Percentiles rank a stretch among this genome's conserved stretches.
These are phyloP conservation scores for Boletus smithii DNA, from an alignment of 1,284 basidiomycete species.

Conservation along the genomic window DNA sequence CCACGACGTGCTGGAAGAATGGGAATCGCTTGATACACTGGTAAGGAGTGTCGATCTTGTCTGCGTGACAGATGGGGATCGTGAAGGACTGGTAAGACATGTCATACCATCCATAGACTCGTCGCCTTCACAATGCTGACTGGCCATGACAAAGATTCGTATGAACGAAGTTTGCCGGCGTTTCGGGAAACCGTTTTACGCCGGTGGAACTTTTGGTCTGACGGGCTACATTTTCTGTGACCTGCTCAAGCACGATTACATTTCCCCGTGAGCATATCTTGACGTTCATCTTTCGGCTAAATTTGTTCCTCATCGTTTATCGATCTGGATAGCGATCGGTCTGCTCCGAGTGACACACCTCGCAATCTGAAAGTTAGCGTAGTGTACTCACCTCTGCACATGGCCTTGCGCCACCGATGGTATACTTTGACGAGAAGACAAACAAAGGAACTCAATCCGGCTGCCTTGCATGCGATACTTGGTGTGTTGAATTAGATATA, in stretches of 20 bases:
- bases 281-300: slow-evolving; percentile 11
- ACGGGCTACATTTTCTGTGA: slow-evolving; percentile 95
- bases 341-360: slow-evolving; percentile 56
- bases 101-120: background rate
- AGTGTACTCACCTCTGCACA: slow-evolving; percentile 62
- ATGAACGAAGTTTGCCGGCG: slow-evolving; percentile 77
- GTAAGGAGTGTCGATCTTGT: slow-evolving; percentile 73
- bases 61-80: slow-evolving; percentile 76
- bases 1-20: slow-evolving; percentile 47
- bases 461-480: slow-evolving; percentile 65
- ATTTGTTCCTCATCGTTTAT: slow-evolving; percentile 11
- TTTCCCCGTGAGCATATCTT: slow-evolving; percentile 63
- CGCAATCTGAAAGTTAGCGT: slow-evolving; percentile 62
- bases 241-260: slow-evolving; percentile 80
- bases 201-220: slow-evolving; percentile 87
- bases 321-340: slow-evolving; percentile 51
- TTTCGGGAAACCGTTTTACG: slow-evolving; percentile 78
- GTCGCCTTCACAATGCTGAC: slow-evolving; percentile 13
- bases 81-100: slow-evolving; percentile 64
- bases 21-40: slow-evolving; percentile 55
- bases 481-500: slow-evolving; percentile 45
- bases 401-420: slow-evolving; percentile 72
- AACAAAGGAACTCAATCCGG: slow-evolving; percentile 77
- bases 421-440: slow-evolving; percentile 63
- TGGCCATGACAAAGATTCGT: slow-evolving; percentile 50